Base-by-base conservation (phyloP, 306 rosid species). In the Cicer yamashitae region DNA sequence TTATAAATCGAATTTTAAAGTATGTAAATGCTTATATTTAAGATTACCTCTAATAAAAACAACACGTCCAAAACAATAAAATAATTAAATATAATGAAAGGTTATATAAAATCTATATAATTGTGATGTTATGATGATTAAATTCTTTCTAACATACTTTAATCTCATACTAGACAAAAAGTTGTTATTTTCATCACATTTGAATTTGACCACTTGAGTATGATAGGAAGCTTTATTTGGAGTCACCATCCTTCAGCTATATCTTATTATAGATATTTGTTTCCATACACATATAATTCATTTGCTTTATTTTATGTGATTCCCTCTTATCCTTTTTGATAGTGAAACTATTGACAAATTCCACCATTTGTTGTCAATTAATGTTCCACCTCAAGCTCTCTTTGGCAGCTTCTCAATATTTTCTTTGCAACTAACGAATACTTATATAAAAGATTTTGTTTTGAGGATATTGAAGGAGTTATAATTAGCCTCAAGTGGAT, bases 291-390 rank as follows among this genome's bases (percentile, higher is more conserved):
- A 4, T 14, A 9, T 38, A 48, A 10, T 22, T 61, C 57, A 11
- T 78, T 53, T 71, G 9, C 44, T 73, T 66, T 67, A 41, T 66
- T 79, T 79, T 79, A 71, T 66, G 1, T 67, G 15, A 80, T 67
- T 80, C 80, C 59, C 22, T 74, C 70, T 59, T 69, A 67, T 80
- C 74, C 70, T 44, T 52, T 74, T 8, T 51, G 43, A 40, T 67
- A 57, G 79, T 51, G 65, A 67, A 74, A 20, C 43, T 47, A 61
- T 62, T 14, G 64, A 48, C 10, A 8, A 57, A 46, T 65, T 66
- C 79, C 67, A 79, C 56, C 45, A 38, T 73, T 13, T 34, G 10
- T 73, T 54, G 54, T 65, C 53, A 73, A 47, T 38, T 73, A 15
- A 37, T 73, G 1, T 66, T 13, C 44, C 52, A 60, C 4, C 52